Evolutionary conservation across 192 early-diverging fungal species (phyloP).

Genomic region (Dissophora ornata): DNA sequence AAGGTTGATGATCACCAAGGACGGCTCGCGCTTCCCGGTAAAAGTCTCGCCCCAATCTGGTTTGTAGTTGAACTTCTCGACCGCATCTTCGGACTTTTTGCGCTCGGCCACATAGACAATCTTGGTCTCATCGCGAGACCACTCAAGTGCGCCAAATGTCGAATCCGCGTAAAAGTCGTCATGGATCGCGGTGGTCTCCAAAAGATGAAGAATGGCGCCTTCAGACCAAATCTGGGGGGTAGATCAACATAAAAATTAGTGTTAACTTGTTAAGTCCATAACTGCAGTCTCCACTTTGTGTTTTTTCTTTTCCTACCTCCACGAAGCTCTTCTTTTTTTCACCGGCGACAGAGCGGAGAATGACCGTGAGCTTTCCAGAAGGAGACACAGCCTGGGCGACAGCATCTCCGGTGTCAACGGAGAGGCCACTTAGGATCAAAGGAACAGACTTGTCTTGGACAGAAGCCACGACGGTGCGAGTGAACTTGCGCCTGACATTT

Average conservation of each 20-base stretch:
- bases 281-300: background rate
- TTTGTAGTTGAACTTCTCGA: constrained; percentile 61
- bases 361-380: constrained; percentile 44
- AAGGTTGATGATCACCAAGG: constrained; percentile 67
- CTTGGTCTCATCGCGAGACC: constrained; percentile 66
- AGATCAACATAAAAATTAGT: background rate
- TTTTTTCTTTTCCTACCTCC: constrained; percentile 56
- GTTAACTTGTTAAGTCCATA: too few relatives aligned
- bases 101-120: constrained; percentile 81
- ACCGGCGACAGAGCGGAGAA: constrained; percentile 56
- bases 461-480: constrained; percentile 52
- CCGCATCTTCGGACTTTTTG: constrained; percentile 59
- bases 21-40: constrained; percentile 66
- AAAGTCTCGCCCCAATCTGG: constrained; percentile 82
- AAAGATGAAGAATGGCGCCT: constrained; percentile 60
- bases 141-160: constrained; percentile 71
- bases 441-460: constrained; percentile 24
- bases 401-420: constrained; percentile 47
- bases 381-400: constrained; percentile 46
- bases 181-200: constrained; percentile 75
- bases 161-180: constrained; percentile 79
- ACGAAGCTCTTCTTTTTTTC: constrained; percentile 66
- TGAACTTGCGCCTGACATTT: constrained; percentile 60
- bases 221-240: constrained; percentile 60
- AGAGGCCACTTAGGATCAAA: constrained; percentile 41